These are phyloP conservation scores for Candida verbasci DNA, from an alignment of 805 yeast genomes.

Conservation along the genomic window DNA sequence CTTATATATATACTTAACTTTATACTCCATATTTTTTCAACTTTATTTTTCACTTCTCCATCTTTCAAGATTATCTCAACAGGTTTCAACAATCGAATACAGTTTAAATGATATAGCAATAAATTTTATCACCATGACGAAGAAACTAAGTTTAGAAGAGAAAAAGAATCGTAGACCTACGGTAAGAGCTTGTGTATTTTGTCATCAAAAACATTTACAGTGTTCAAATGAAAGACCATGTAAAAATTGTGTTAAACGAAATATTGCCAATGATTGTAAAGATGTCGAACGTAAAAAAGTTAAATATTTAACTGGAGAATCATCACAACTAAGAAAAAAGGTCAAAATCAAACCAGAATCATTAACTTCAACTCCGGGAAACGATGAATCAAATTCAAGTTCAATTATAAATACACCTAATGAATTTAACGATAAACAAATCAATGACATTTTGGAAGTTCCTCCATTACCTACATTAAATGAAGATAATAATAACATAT, in stretches of 20 bases:
- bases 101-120: too few species aligned
- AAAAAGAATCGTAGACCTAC: conserved; percentile 58
- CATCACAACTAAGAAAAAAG: background rate
- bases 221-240: conserved; percentile 72
- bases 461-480: too few species aligned
- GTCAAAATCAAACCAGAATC: background rate
- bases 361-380: background rate
- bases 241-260: conserved; percentile 62
- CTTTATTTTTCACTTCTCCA: too few species aligned
- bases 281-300: conserved; percentile 56
- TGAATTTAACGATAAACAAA: too few species aligned
- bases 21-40: too few species aligned
- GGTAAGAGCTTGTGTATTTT: conserved; percentile 64
- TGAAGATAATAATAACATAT: too few species aligned
- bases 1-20: too few species aligned
- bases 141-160: conserved; percentile 49
- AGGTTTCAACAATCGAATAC: too few species aligned
- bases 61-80: too few species aligned
- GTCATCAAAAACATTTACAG: conserved; percentile 70
- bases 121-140: conserved; percentile 68
- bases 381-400: background rate
- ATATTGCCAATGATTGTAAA: conserved; percentile 49
- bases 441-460: background rate
- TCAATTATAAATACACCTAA: too few species aligned
- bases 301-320: conserved; percentile 23